phyloP scores from a whole-genome alignment of 305 asterid genomes.

The Fraxinus greggii region DNA sequence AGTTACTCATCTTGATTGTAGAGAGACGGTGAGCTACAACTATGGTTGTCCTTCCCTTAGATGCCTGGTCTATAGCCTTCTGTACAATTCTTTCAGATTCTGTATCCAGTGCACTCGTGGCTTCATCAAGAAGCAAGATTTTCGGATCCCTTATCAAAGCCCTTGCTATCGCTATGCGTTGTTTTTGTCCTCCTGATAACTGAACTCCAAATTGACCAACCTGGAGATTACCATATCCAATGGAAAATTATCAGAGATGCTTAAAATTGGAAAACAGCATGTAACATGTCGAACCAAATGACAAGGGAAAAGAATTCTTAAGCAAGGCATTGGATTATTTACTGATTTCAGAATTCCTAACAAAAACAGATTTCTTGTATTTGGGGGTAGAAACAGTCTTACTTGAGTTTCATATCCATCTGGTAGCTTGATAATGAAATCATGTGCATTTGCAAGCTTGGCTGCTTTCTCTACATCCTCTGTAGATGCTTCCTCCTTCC shows the following conservation, averaged over 20 bases:
- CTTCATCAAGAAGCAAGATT: slow-evolving; percentile 69
- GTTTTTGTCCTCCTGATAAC: slow-evolving; percentile 85
- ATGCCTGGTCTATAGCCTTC: slow-evolving; percentile 60
- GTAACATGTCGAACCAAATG: not conserved
- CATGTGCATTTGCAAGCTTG: slow-evolving; percentile 69
- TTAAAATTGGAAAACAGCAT: not conserved
- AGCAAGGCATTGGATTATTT: not conserved
- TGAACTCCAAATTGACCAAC: slow-evolving; percentile 76
- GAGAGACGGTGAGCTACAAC: slow-evolving; percentile 73
- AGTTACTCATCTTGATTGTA: slow-evolving; percentile 52
- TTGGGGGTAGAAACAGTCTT: slow-evolving; percentile 17
- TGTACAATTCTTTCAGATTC: slow-evolving; percentile 66
- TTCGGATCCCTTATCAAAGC: slow-evolving; percentile 72
- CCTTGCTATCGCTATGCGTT: slow-evolving; percentile 74
- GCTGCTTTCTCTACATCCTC: slow-evolving; percentile 67
- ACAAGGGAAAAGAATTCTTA: not conserved
- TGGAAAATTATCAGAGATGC: not conserved
- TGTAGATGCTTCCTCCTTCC: slow-evolving; percentile 63
- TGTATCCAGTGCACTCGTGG: slow-evolving; percentile 72
- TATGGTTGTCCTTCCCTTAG: slow-evolving; percentile 63
- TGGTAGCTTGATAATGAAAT: slow-evolving; percentile 58
- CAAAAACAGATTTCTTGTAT: not conserved
- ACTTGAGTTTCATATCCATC: slow-evolving; percentile 74
- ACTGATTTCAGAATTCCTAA: not conserved
- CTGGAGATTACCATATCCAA: slow-evolving; percentile 34